Conservation (phyloP, 1,284 basidiomycete genomes). For the Malassezia slooffiae region DNA sequence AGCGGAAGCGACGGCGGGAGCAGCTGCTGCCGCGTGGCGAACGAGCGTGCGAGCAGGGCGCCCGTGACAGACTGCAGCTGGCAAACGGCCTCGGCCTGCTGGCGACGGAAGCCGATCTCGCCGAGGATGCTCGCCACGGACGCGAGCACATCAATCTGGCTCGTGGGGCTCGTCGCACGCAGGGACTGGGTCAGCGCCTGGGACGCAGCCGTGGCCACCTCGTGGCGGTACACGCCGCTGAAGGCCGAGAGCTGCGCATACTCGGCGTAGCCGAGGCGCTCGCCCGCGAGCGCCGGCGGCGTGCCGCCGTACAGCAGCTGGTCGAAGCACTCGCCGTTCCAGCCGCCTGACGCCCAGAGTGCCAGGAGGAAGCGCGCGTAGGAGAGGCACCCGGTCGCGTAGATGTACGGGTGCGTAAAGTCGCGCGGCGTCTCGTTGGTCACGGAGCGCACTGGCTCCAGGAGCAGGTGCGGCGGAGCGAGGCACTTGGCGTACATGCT, state of each 20-base stretch:
- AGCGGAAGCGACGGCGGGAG: neutral
- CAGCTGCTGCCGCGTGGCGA: neutral
- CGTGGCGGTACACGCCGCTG: slow-evolving; percentile 32
- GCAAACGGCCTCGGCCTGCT: slow-evolving; percentile 33
- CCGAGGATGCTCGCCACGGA: slow-evolving; percentile 32
- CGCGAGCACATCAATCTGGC: slow-evolving; percentile 35
- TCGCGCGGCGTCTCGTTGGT: slow-evolving; percentile 40
- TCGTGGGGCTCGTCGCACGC: slow-evolving; percentile 29
- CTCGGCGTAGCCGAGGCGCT: slow-evolving; percentile 19
- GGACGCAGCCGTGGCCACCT: slow-evolving; percentile 32
- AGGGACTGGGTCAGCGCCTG: slow-evolving; percentile 32
- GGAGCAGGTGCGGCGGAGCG: slow-evolving; percentile 33
- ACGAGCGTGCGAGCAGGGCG: slow-evolving; percentile 20
- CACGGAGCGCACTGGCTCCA: slow-evolving; percentile 28
- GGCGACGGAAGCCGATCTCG: slow-evolving; percentile 33
- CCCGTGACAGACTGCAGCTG: slow-evolving; percentile 31
- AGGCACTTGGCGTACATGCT: slow-evolving; percentile 42
- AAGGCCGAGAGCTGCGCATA: slow-evolving; percentile 25
- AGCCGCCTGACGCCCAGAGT: slow-evolving; percentile 39
- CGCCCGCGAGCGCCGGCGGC: slow-evolving; percentile 32
- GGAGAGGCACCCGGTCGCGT: slow-evolving; percentile 35
- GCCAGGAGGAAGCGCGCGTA: slow-evolving; percentile 41
- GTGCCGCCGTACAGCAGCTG: slow-evolving; percentile 42
- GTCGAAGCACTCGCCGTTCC: slow-evolving; percentile 44
- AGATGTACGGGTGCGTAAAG: slow-evolving; percentile 42